phyloP scores from a whole-genome alignment of 208 protist species.

The Phytomonas sp. region DNA sequence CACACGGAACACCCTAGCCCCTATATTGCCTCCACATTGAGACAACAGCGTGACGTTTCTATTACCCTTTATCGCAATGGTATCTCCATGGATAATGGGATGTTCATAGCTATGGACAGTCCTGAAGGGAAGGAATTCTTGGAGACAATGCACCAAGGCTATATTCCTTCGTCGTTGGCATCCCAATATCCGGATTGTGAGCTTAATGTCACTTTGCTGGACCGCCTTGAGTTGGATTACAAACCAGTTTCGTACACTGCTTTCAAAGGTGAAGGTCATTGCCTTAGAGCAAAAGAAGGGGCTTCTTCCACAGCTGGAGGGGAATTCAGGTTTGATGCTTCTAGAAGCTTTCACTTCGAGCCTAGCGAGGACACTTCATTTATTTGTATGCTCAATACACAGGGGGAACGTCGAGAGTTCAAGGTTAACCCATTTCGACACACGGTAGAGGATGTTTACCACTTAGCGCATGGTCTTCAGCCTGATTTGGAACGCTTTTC shows the following conservation, averaged over 20 bases:
- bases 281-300: constrained; percentile 18
- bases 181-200: constrained; percentile 51
- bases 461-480: constrained; percentile 35
- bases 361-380: constrained; percentile 40
- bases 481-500: constrained; percentile 28
- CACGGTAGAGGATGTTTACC: constrained; percentile 70
- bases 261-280: constrained; percentile 55
- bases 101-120: constrained; percentile 36
- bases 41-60: constrained; percentile 31
- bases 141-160: constrained; percentile 41
- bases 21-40: constrained; percentile 43
- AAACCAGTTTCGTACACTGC: constrained; percentile 29
- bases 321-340: constrained; percentile 6
- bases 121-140: constrained; percentile 39
- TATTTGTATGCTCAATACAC: constrained; percentile 53
- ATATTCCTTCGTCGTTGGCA: constrained; percentile 41
- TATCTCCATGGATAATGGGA: constrained; percentile 42
- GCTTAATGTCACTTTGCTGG: constrained; percentile 44
- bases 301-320: background rate
- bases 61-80: constrained; percentile 66
- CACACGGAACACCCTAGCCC: constrained; percentile 60
- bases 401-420: constrained; percentile 48
- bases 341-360: constrained; percentile 22
- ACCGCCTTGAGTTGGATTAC: constrained; percentile 45
- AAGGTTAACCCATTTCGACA: constrained; percentile 64